Evolutionary conservation across 768 basidiomycete genomes (phyloP).

Genomic region (Suillus subalutaceus): DNA sequence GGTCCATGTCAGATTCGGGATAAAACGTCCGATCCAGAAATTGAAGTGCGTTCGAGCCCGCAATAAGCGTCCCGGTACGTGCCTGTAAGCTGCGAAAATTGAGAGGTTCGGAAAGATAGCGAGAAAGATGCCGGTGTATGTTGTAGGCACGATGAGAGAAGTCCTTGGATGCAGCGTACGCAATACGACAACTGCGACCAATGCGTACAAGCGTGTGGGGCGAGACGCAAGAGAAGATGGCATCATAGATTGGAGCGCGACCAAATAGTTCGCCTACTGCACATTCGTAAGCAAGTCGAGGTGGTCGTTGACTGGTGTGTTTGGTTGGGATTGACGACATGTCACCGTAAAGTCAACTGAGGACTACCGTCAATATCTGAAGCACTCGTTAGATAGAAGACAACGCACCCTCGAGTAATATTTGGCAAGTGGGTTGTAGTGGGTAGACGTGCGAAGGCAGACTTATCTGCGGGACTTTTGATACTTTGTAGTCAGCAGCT

Average conservation of each 20-base stretch:
- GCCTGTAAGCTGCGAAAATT: conserved; percentile 44
- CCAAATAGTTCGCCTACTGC: conserved; percentile 9
- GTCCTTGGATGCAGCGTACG: conserved; percentile 14
- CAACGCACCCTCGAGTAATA: not conserved
- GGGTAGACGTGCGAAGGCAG: not conserved
- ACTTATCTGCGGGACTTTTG: not conserved
- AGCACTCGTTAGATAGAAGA: not conserved
- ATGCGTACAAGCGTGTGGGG: conserved; percentile 23
- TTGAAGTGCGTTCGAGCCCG: conserved; percentile 52
- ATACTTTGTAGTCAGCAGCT: not conserved
- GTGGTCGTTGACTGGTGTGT: not conserved
- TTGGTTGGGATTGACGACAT: not conserved
- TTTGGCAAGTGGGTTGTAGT: not conserved
- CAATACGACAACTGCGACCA: conserved; percentile 21
- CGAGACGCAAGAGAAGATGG: conserved; percentile 17
- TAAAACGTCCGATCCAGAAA: conserved; percentile 47
- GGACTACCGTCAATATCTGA: not conserved
- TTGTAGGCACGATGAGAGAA: conserved; percentile 28
- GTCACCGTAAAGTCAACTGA: not conserved
- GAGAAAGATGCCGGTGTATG: conserved; percentile 32
- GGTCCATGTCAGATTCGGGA: conserved; percentile 47
- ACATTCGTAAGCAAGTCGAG: conserved; percentile 1
- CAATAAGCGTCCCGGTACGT: conserved; percentile 44
- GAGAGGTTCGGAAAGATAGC: conserved; percentile 33
- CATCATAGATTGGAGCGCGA: conserved; percentile 13